A percentile compares a stretch with the other conserved stretches of the same genome.
Evolutionary conservation across 768 basidiomycete genomes (phyloP).

Genomic region (Lentinula sp.): DNA sequence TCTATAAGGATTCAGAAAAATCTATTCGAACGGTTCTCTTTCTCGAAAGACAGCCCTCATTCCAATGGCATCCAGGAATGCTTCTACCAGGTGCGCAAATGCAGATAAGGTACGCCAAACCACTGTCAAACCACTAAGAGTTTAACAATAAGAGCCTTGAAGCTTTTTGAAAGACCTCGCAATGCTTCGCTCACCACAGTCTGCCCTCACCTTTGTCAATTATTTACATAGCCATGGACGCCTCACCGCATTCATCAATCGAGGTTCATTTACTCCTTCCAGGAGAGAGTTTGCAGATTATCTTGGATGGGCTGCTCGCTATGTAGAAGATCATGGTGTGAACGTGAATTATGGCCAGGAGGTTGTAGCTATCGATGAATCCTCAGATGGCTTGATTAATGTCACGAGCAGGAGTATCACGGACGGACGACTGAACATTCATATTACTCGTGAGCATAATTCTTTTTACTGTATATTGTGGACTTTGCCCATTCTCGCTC

Average conservation of each 20-base stretch:
- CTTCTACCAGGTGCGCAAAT: conserved; percentile 43
- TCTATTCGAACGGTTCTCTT: conserved; percentile 30
- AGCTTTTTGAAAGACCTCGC: conserved; percentile 52
- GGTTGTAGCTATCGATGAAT: conserved; percentile 32
- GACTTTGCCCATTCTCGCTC: conserved; percentile 1
- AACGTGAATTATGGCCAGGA: conserved; percentile 40
- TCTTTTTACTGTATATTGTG: neutral
- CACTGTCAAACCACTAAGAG: too few relatives aligned
- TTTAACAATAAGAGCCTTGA: neutral
- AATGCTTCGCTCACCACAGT: conserved; percentile 43
- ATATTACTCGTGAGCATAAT: conserved; percentile 31
- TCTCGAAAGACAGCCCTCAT: conserved; percentile 40
- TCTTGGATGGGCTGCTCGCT: conserved; percentile 42
- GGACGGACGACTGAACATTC: conserved; percentile 25
- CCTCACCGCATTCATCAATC: conserved; percentile 47
- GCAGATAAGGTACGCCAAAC: conserved; percentile 39
- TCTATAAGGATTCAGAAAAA: conserved; percentile 8
- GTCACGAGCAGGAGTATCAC: conserved; percentile 28
- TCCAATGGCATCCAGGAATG: conserved; percentile 55
- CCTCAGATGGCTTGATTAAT: conserved; percentile 26
- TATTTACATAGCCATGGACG: conserved; percentile 46
- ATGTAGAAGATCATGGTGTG: conserved; percentile 36
- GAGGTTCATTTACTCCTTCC: conserved; percentile 42
- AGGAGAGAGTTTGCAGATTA: conserved; percentile 52
- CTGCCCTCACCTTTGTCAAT: conserved; percentile 44